Evolutionary conservation across 441 rosid genomes (phyloP), one percentile per base, ranked within the genome.

Genomic region (Eutrema salsugineum): DNA sequence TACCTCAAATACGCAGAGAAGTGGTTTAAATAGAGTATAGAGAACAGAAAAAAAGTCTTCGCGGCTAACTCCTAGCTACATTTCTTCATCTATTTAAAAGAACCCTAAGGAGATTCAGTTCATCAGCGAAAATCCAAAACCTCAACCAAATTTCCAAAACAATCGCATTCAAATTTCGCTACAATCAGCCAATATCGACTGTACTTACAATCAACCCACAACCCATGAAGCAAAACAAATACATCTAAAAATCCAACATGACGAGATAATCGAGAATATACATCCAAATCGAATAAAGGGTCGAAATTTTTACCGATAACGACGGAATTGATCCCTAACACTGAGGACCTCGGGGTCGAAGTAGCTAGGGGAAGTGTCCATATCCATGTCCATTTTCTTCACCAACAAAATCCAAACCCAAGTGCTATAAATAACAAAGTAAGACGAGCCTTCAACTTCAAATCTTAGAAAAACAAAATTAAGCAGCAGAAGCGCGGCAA

Each of bases 321-420:
- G 97, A 30, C 98, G 95, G 70, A 75, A 95, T 57, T 85, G 87
- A 60, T 89, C 97, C 49, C 98, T 80, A 70, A 73, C 79, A 65
- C 82, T 69, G 82, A 86, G 90, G 46, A 77, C 89, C 73, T 84
- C 86, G 6, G 97, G 98, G 77, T 91, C 89, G 66, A 80, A 90
- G 74, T 77, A 82, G 85, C 82, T 76, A 22, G 90, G 89, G 6
- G 93, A 86, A 55, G 90, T 61, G 59, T 88, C 88, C 85, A 88
- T 88, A 65, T 91, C 84, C 55, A 77, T 24, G 39, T 84, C 94
- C 91, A 85, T 76, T 35, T 35, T 49, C 72, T 70, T 59, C 48
- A 39, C 54, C 48, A 63, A 38, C 66, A 17, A 27, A 40, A 55
- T 4, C 55, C 22, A 79, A 3, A 24, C 22, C 36, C 32, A 47